Conservation (phyloP, 805 yeast genomes). For the Yarrowia alimentaria region DNA sequence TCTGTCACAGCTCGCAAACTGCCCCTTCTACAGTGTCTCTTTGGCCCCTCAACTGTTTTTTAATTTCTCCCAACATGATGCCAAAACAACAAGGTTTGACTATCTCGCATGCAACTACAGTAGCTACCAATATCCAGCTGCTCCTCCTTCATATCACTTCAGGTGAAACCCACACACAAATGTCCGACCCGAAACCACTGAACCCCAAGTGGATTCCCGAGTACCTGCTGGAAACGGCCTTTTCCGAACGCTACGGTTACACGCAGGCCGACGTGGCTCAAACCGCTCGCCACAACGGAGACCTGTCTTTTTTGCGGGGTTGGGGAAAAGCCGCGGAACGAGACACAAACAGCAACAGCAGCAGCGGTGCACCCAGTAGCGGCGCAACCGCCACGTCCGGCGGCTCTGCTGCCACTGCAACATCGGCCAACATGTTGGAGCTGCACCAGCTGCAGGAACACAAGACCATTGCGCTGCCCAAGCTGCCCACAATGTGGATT, state of each 20-base stretch:
- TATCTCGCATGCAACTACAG: slow-evolving; percentile 9
- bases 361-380: no score
- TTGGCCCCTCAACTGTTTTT: no score
- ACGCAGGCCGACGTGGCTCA: slow-evolving; percentile 7
- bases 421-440: slow-evolving; percentile 26
- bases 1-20: no score
- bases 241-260: slow-evolving; percentile 24
- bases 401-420: neutral
- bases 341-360: neutral
- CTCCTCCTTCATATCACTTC: no score
- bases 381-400: no score
- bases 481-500: slow-evolving; percentile 31
- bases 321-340: neutral
- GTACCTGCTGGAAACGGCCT: slow-evolving; percentile 21
- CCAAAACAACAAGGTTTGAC: slow-evolving; percentile 2
- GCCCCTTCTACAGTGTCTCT: no score
- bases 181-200: slow-evolving; percentile 19
- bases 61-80: no score
- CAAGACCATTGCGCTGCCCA: slow-evolving; percentile 29
- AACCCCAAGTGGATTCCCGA: slow-evolving; percentile 28
- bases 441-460: slow-evolving; percentile 21
- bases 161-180: slow-evolving; percentile 1
- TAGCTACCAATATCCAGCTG: neutral
- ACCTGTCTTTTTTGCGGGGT: slow-evolving; percentile 4
- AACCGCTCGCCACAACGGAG: neutral